Evolutionary conservation across 2,329 filamentous ascomycete species (phyloP).

Genomic region (Aspergillus ruber): DNA sequence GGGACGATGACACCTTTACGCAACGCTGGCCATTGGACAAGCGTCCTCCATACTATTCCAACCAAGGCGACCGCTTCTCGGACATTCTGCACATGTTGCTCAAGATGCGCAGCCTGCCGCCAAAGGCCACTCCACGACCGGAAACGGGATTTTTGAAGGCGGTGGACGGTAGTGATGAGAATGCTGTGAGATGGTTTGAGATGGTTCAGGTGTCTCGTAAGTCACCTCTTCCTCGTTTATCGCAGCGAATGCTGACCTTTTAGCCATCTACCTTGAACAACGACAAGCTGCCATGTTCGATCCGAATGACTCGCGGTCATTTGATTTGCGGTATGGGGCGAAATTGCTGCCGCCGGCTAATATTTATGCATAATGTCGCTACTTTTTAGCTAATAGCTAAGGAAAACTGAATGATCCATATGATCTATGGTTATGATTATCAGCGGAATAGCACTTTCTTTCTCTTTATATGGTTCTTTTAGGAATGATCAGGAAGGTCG

Average conservation of each 20-base stretch:
- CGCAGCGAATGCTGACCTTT: not conserved
- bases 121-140: constrained; percentile 31
- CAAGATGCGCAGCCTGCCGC: constrained; percentile 49
- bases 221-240: constrained; percentile 9
- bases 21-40: constrained; percentile 50
- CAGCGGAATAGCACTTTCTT: no score
- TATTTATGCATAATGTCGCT: constrained; percentile 14
- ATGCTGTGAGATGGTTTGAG: constrained; percentile 37
- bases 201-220: constrained; percentile 35
- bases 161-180: constrained; percentile 32
- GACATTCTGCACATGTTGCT: constrained; percentile 53
- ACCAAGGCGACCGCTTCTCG: constrained; percentile 53
- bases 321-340: constrained; percentile 36
- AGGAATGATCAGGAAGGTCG: not conserved
- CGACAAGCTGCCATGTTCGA: constrained; percentile 34
- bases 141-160: constrained; percentile 35
- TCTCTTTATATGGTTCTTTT: not conserved
- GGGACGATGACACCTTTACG: constrained; percentile 39
- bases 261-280: constrained; percentile 34
- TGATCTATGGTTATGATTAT: no score
- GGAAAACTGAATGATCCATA: not conserved
- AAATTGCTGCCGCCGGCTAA: constrained; percentile 26
- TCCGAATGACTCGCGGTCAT: constrained; percentile 33
- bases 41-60: constrained; percentile 45
- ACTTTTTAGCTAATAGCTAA: not conserved